Base-by-base conservation (phyloP, 2,329 filamentous ascomycete genomes). In the Zasmidium cellare region DNA sequence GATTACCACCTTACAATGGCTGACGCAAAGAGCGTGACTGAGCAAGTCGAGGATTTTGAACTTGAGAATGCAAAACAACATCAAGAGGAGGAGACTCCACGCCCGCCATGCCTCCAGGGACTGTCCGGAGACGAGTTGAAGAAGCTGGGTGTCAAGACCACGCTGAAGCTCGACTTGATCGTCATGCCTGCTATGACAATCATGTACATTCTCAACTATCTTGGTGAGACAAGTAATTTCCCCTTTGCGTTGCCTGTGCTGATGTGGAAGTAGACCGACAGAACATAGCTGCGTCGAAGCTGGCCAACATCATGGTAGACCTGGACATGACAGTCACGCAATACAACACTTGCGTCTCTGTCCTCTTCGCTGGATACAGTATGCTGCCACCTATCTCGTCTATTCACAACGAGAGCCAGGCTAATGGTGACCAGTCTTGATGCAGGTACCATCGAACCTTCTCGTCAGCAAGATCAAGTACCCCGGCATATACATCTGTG, bases 401-500 rank as follows among this genome's bases (percentile, higher is more conserved):
- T n/a, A n/a, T n/a, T n/a, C n/a, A n/a, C n/a, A n/a, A n/a, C n/a
- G n/a, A n/a, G n/a, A n/a, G n/a, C n/a, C n/a, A n/a, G n/a, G n/a
- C n/a, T n/a, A n/a, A n/a, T n/a, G n/a, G n/a, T n/a, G n/a, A n/a
- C 23, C 31, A 60, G 57, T 80, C 45, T 66, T 76, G 9, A 75
- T 75, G 47, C 77, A 78, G 51, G 71, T 70, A 44, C 63, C 66
- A 3, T 73, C 74, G 48, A 79, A 78, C 62, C 76, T 80, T 74
- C 66, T 80, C 51, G 71, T 80, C 57, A 77, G 75, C 6, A 74
- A 75, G 22, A 73, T 78, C n/a, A 59, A 53, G 16, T 72, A 66
- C 45, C 77, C 76, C 1, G 74, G 72, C n/a, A 65, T 76, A 0
- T 79, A 79, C 64, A 76, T 79, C 67, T 72, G 71, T 23, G 61